A percentile compares a stretch with the other conserved stretches of the same genome.
phyloP scores from a whole-genome alignment of 345 rosid species.

The Pugionium cornutum region DNA sequence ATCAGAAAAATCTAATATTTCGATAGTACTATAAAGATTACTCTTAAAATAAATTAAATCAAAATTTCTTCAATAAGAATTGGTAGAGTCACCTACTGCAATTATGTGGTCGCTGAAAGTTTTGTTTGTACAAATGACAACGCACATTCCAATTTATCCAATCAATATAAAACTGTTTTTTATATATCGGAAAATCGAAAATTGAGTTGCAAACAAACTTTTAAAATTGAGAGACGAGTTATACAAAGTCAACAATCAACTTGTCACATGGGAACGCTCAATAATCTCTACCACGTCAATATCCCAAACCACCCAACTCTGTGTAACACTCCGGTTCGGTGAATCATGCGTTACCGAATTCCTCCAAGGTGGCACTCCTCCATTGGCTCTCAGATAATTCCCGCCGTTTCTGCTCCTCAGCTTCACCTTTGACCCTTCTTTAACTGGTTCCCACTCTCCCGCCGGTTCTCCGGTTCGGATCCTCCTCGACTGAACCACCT shows the following conservation, averaged over 20 bases:
- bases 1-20: no score
- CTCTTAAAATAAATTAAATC: no score
- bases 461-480: constrained; percentile 51
- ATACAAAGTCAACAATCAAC: neutral
- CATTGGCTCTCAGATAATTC: constrained; percentile 68
- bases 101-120: no score
- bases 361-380: constrained; percentile 80
- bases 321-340: constrained; percentile 57
- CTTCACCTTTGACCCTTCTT: constrained; percentile 50
- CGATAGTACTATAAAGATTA: no score
- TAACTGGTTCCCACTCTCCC: constrained; percentile 77
- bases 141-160: no score
- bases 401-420: constrained; percentile 63
- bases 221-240: neutral
- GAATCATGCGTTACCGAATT: constrained; percentile 77
- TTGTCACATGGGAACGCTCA: constrained; percentile 25
- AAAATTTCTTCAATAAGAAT: no score
- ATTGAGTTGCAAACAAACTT: constrained; percentile 5
- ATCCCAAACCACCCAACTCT: constrained; percentile 72
- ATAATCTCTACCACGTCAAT: constrained; percentile 60
- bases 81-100: no score
- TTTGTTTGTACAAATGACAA: no score
- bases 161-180: no score
- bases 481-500: constrained; percentile 63
- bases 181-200: neutral